Conservation (phyloP, 2,329 filamentous ascomycete genomes). For the Epichloe scottii region DNA sequence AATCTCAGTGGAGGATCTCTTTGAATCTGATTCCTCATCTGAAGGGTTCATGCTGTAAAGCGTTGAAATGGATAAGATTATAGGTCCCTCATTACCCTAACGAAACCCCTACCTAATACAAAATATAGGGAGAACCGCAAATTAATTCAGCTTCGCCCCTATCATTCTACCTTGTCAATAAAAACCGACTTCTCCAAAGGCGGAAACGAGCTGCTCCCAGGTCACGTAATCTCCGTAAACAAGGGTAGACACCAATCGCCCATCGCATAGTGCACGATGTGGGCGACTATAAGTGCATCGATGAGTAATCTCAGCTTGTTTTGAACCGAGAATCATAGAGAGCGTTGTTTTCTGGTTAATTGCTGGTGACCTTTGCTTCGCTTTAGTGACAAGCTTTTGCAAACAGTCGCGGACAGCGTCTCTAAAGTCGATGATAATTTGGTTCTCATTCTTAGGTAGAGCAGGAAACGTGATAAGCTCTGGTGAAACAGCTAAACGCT, state of each 20-base stretch:
- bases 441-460: slow-evolving; percentile 1
- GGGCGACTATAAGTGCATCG: slow-evolving; percentile 6
- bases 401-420: slow-evolving; percentile 2
- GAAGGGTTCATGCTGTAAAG: no score
- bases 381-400: slow-evolving; percentile 1
- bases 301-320: slow-evolving; percentile 4
- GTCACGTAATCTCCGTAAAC: slow-evolving; percentile 1
- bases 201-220: slow-evolving; percentile 5
- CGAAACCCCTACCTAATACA: no score
- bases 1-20: background rate
- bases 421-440: slow-evolving; percentile 4
- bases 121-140: no score
- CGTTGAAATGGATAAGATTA: no score
- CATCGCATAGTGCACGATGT: slow-evolving; percentile 3
- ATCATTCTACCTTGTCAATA: background rate
- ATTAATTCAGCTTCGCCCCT: no score
- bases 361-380: background rate
- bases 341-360: slow-evolving; percentile 1
- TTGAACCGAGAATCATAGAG: slow-evolving; percentile 5
- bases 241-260: slow-evolving; percentile 3
- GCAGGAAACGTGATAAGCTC: slow-evolving; percentile 6
- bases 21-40: background rate
- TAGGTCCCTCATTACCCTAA: no score
- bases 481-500: slow-evolving; percentile 6
- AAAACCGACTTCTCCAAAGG: background rate